Base-by-base conservation (phyloP, 192 early-diverging fungal genomes). In the Podila verticillata region DNA sequence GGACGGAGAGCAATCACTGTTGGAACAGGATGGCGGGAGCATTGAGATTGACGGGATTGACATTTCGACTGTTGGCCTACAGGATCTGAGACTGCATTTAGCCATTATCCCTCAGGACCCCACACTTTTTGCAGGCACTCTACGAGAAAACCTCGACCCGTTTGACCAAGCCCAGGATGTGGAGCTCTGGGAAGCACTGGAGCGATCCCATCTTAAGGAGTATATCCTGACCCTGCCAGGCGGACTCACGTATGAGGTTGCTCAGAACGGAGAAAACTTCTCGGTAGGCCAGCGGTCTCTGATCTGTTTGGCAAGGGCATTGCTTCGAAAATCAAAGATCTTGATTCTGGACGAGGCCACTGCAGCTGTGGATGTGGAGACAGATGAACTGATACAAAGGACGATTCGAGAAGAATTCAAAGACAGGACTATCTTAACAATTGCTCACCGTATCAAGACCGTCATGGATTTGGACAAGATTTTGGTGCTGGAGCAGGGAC, bases 401-500 rank as follows among this genome's bases (percentile, higher is more conserved):
- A 93, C 95, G 0, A 95, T 97, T 61, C 85, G 91, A 32, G 84
- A 87, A 13, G 83, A 88, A 59, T 93, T 95, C 82, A 84, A 81
- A 15, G 80, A 90, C 39, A 86, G 87, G 24, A 97, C 96, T 7
- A 79, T 97, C 57, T 72, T 98, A 32, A 91, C 89, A 68, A 94
- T 98, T 73, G 96, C 96, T 7, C 96, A 98, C 67, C 89, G 95
- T 15, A 57, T 95, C 35, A 85, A 88, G 63, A 95, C 95, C 1
- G 88, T 96, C n/a, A 90, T 92, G 51, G 92, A 91, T 63, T 95
- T 93, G 62, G 95, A 96, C 83, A 78, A 88, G 19, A 89, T 97
- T 12, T 56, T 94, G 10, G 93, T 94, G 7, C 24, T 75, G 12
- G 36, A 39, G 3, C 36, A 39, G 36, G 36, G 36, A 84, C 49